Evolutionary conservation across 805 yeast genomes (phyloP).

Genomic region (Sungouiella thailandica): DNA sequence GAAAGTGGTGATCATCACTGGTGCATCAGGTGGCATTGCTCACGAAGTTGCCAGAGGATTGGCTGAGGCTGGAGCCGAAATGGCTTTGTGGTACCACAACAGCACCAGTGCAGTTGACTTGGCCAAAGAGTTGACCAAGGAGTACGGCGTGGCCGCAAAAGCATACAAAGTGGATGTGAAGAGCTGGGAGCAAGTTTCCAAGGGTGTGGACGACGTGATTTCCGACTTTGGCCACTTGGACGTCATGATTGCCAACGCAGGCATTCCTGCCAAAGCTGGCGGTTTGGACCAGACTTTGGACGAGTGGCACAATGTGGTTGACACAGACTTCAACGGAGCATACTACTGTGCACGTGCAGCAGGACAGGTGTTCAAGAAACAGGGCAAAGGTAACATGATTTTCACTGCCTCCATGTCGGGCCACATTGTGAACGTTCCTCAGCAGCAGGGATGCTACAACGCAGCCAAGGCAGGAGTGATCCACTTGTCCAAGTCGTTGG

Average conservation of each 20-base stretch:
- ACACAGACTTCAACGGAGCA: constrained; percentile 34
- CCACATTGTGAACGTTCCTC: constrained; percentile 81
- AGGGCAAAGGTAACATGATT: constrained; percentile 72
- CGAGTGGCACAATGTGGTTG: constrained; percentile 69
- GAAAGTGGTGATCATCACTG: constrained; percentile 25
- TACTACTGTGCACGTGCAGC: constrained; percentile 59
- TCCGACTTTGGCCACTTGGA: constrained; percentile 77
- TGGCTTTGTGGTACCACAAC: constrained; percentile 39
- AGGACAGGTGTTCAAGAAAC: constrained; percentile 68
- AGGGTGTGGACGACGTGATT: constrained; percentile 45
- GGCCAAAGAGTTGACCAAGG: constrained; percentile 24
- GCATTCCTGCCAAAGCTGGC: constrained; percentile 49
- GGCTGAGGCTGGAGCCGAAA: constrained; percentile 62
- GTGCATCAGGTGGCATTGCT: constrained; percentile 29
- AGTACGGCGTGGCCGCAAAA: constrained; percentile 55
- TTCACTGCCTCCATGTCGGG: constrained; percentile 90
- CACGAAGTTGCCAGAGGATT: constrained; percentile 23
- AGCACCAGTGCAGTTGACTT: constrained; percentile 24
- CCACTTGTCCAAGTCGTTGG: constrained; percentile 19
- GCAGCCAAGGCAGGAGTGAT: constrained; percentile 19
- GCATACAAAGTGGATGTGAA: constrained; percentile 63
- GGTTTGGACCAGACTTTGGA: constrained; percentile 40
- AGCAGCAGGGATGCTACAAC: constrained; percentile 60
- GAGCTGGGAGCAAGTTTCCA: constrained; percentile 45
- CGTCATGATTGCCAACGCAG: constrained; percentile 85